Evolutionary conservation across 1,139 yeast genomes (phyloP).

Genomic region (Candida smagusa): DNA sequence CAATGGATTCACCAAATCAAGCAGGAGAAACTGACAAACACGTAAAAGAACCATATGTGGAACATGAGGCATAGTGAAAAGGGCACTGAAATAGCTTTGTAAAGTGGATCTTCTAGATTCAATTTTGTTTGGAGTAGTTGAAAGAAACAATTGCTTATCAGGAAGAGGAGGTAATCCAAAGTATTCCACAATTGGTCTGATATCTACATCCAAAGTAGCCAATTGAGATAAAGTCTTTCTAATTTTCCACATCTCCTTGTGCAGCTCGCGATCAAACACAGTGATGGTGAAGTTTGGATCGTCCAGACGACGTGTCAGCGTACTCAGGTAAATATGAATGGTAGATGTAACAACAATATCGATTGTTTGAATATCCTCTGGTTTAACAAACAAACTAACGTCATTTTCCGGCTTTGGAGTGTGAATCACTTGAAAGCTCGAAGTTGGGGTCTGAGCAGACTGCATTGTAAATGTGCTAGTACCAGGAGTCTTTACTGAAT

Average conservation of each 20-base stretch:
- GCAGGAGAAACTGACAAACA: conserved; percentile 64
- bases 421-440: conserved; percentile 23
- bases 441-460: conserved; percentile 8
- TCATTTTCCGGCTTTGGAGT: conserved; percentile 27
- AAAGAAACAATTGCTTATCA: conserved; percentile 53
- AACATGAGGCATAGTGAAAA: conserved; percentile 60
- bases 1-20: conserved; percentile 64
- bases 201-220: conserved; percentile 50
- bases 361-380: conserved; percentile 64
- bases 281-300: conserved; percentile 62
- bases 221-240: conserved; percentile 59
- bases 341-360: conserved; percentile 58
- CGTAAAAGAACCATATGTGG: conserved; percentile 52
- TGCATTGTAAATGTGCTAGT: conserved; percentile 5
- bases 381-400: conserved; percentile 53
- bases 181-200: conserved; percentile 53
- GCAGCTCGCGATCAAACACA: conserved; percentile 54
- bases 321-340: conserved; percentile 38
- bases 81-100: conserved; percentile 58
- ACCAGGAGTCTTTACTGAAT: conserved; percentile 12
- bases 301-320: conserved; percentile 37
- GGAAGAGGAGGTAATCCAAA: conserved; percentile 63
- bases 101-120: conserved; percentile 56
- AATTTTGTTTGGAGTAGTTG: conserved; percentile 63
- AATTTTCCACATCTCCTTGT: conserved; percentile 70